Percentiles rank a stretch among this genome's conserved stretches.
Conservation (phyloP, 768 basidiomycete species). For the Suillus subalutaceus region DNA sequence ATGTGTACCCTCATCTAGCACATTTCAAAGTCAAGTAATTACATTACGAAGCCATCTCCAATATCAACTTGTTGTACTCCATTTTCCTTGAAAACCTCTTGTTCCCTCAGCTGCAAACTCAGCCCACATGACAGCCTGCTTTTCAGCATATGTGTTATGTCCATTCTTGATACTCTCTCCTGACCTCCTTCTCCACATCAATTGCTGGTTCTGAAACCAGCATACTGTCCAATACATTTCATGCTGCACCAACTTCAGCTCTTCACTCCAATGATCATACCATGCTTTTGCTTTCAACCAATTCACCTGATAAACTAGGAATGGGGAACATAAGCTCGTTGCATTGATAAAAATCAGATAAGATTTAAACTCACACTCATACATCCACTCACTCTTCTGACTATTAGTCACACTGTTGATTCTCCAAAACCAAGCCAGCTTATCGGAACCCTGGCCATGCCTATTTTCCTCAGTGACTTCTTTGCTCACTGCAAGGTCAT, state of each 20-base stretch:
- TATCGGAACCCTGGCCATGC: slow-evolving; percentile 13
- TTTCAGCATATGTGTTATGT: background rate
- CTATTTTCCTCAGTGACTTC: slow-evolving; percentile 16
- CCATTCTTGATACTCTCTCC: background rate
- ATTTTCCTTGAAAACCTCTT: too few relatives aligned
- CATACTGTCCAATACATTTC: slow-evolving; percentile 23
- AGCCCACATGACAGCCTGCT: background rate
- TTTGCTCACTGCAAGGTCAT: slow-evolving; percentile 12
- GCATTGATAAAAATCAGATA: background rate
- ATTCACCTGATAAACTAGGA: slow-evolving; percentile 6
- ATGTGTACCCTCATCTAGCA: too few relatives aligned
- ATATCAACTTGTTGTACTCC: too few relatives aligned
- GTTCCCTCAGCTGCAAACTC: too few relatives aligned
- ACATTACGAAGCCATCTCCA: background rate
- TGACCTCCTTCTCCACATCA: background rate
- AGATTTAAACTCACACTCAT: slow-evolving; percentile 4
- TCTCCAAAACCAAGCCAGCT: slow-evolving; percentile 9
- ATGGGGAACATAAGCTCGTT: background rate
- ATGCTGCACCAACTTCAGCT: slow-evolving; percentile 17
- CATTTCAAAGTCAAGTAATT: background rate
- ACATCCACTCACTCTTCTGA: slow-evolving; percentile 1
- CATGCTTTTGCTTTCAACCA: slow-evolving; percentile 20
- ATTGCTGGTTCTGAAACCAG: slow-evolving; percentile 13
- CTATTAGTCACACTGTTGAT: background rate
- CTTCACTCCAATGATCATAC: slow-evolving; percentile 21